Conservation (phyloP, 768 basidiomycete genomes). For the Holtermannia corniformis region DNA sequence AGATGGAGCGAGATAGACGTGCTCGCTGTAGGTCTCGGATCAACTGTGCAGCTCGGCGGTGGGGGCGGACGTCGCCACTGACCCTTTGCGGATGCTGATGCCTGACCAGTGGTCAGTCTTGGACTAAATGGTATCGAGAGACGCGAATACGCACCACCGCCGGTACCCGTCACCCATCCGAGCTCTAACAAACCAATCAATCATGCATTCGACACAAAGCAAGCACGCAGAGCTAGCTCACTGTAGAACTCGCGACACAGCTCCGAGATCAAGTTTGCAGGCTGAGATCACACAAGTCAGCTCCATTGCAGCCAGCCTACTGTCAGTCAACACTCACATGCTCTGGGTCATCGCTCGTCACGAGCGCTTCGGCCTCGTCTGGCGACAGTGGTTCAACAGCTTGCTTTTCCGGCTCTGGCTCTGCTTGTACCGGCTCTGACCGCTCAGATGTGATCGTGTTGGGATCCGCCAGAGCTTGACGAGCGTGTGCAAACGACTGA, state of each 20-base stretch:
- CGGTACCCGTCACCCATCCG: constrained; percentile 89
- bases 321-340: constrained; percentile 44
- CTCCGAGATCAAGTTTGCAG: constrained; percentile 83
- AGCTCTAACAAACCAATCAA: constrained; percentile 41
- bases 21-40: constrained; percentile 47
- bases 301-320: background rate
- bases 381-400: background rate
- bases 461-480: background rate
- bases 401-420: background rate
- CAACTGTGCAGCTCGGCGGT: background rate
- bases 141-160: constrained; percentile 41
- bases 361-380: constrained; percentile 27
- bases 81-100: constrained; percentile 65
- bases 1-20: constrained; percentile 77
- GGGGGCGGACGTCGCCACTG: constrained; percentile 17
- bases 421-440: background rate
- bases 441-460: background rate
- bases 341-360: constrained; percentile 36
- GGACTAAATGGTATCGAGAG: background rate
- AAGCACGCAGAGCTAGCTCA: constrained; percentile 9
- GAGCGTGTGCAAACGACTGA: background rate
- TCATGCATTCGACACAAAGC: background rate
- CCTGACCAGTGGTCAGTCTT: constrained; percentile 45
- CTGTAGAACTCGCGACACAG: constrained; percentile 73
- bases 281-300: constrained; percentile 35